phyloP scores from a whole-genome alignment of 345 rosid genomes.

The Citrus sp. region DNA sequence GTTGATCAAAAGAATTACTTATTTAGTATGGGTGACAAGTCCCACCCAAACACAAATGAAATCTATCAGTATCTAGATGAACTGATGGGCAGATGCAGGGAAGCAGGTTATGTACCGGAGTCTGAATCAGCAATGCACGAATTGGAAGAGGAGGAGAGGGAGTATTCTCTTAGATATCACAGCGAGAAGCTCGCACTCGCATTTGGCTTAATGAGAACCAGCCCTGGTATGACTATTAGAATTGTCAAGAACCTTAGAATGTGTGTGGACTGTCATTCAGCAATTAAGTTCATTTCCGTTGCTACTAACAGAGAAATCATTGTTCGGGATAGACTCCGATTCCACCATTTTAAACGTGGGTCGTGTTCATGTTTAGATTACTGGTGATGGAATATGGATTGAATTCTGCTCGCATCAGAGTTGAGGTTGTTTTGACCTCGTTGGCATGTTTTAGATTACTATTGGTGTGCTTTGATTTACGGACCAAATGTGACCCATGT shows the following conservation, averaged over 20 bases:
- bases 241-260: slow-evolving; percentile 75
- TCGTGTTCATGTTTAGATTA: slow-evolving; percentile 71
- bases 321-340: slow-evolving; percentile 72
- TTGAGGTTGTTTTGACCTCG: neutral
- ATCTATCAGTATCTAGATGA: slow-evolving; percentile 63
- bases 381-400: slow-evolving; percentile 44
- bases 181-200: slow-evolving; percentile 87
- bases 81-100: slow-evolving; percentile 59
- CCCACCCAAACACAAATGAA: slow-evolving; percentile 49
- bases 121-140: slow-evolving; percentile 70
- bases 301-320: slow-evolving; percentile 60
- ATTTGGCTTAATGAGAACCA: slow-evolving; percentile 61
- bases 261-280: slow-evolving; percentile 80
- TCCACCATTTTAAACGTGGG: slow-evolving; percentile 68
- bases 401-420: neutral
- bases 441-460: neutral
- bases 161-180: slow-evolving; percentile 65
- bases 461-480: neutral
- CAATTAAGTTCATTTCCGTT: slow-evolving; percentile 59
- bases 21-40: slow-evolving; percentile 79
- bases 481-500: neutral
- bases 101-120: slow-evolving; percentile 59
- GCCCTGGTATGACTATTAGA: slow-evolving; percentile 36
- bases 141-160: slow-evolving; percentile 84
- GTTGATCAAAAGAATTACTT: slow-evolving; percentile 44